A percentile compares a stretch with the other conserved stretches of the same genome.
These are phyloP conservation scores for Tuctoria greenei DNA, from an alignment of 176 grass and related monocot genomes.

Conservation along the genomic window DNA sequence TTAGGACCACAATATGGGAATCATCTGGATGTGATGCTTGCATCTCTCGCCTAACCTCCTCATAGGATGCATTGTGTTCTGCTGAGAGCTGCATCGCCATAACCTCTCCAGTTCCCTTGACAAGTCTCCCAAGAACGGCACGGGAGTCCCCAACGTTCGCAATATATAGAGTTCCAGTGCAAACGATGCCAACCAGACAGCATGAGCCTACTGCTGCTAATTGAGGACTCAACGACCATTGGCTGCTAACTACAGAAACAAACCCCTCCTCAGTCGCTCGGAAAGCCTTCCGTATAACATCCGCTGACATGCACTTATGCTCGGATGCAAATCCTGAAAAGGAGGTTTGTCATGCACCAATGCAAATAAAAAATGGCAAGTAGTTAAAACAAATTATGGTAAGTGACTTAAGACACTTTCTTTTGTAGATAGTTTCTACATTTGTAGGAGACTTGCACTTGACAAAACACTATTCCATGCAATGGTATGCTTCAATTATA, in stretches of 20 bases:
- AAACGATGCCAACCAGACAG: constrained; percentile 71
- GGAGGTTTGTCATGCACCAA: constrained; percentile 13
- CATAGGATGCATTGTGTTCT: constrained; percentile 78
- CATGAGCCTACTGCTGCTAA: constrained; percentile 90
- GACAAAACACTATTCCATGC: background rate
- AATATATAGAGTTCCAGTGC: constrained; percentile 63
- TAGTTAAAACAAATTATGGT: constrained; percentile 8
- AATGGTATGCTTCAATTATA: background rate
- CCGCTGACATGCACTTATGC: constrained; percentile 68
- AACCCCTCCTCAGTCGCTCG: constrained; percentile 81
- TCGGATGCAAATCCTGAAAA: constrained; percentile 71
- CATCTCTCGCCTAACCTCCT: constrained; percentile 74
- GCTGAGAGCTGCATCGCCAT: constrained; percentile 75
- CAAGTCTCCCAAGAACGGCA: constrained; percentile 66
- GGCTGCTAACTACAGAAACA: constrained; percentile 61
- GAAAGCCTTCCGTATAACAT: constrained; percentile 73
- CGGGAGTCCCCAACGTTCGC: constrained; percentile 83
- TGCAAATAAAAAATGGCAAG: constrained; percentile 12
- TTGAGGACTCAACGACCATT: constrained; percentile 72
- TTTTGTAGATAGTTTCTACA: constrained; percentile 3
- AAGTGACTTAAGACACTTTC: constrained; percentile 11
- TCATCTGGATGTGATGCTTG: constrained; percentile 76
- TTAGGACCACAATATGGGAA: constrained; percentile 72
- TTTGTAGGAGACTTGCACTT: background rate
- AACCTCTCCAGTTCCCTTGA: constrained; percentile 75